A percentile compares a stretch with the other conserved stretches of the same genome.
Conservation (phyloP, 345 rosid species). For the Populus davidiana region DNA sequence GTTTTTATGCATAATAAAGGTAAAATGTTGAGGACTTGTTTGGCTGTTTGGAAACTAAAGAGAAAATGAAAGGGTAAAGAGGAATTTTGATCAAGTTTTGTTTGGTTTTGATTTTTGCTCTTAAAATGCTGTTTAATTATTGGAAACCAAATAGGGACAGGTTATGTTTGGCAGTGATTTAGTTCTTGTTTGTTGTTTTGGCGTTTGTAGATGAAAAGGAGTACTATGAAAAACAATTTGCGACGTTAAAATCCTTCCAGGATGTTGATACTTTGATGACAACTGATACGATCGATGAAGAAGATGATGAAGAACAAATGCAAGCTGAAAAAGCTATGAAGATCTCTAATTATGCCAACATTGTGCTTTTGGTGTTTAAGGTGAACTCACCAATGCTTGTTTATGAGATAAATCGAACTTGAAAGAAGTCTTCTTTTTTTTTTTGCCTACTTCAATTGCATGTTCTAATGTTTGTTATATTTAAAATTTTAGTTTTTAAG, state of each 20-base stretch:
- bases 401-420: neutral
- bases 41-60: constrained; percentile 18
- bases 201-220: constrained; percentile 55
- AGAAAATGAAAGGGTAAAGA: neutral
- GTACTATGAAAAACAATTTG: constrained; percentile 69
- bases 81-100: neutral
- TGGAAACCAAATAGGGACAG: neutral
- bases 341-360: constrained; percentile 74
- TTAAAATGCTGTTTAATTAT: neutral
- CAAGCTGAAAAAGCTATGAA: constrained; percentile 72
- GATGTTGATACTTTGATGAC: constrained; percentile 56
- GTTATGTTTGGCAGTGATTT: no score
- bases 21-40: neutral
- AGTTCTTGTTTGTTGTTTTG: neutral
- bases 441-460: no score
- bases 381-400: constrained; percentile 20
- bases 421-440: neutral
- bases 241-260: constrained; percentile 69
- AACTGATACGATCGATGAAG: constrained; percentile 26
- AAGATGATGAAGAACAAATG: constrained; percentile 34
- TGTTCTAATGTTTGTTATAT: neutral
- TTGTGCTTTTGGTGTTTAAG: constrained; percentile 67
- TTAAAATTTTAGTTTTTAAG: neutral
- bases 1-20: neutral
- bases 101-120: no score